phyloP scores from a whole-genome alignment of 495 filamentous ascomycete genomes.

The Penicillium samsonianum region DNA sequence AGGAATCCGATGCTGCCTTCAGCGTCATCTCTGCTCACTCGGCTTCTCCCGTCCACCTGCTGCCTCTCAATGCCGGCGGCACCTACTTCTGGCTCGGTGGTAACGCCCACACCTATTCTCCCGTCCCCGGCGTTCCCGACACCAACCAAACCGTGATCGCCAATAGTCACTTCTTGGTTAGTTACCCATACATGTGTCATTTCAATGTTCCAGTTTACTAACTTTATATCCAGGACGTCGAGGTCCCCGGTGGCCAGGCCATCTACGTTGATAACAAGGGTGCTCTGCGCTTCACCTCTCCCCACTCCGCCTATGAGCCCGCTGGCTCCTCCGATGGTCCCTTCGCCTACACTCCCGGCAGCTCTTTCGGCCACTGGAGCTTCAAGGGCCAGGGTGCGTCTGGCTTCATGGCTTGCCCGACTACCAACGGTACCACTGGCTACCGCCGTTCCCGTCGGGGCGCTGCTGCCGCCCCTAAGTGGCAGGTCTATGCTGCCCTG shows the following conservation, averaged over 20 bases:
- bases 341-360: constrained; percentile 38
- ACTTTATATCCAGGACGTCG: constrained; percentile 38
- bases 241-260: constrained; percentile 62
- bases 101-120: constrained; percentile 33
- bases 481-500: constrained; percentile 40
- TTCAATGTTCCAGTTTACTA: neutral
- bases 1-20: constrained; percentile 24
- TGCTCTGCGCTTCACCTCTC: constrained; percentile 53
- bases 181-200: neutral
- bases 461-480: constrained; percentile 21
- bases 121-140: constrained; percentile 19
- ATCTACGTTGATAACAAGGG: constrained; percentile 58
- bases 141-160: constrained; percentile 39
- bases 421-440: constrained; percentile 13
- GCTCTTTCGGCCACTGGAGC: constrained; percentile 26
- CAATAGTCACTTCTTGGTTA: constrained; percentile 26
- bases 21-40: constrained; percentile 36
- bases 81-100: constrained; percentile 38
- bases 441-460: constrained; percentile 10
- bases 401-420: constrained; percentile 43
- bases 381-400: constrained; percentile 29
- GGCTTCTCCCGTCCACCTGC: constrained; percentile 37
- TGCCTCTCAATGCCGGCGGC: constrained; percentile 35
- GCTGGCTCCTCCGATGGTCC: constrained; percentile 45
- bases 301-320: constrained; percentile 58